Base-by-base conservation (phyloP, 371 early-diverging fungal genomes). In the Haplosporangium sp. region DNA sequence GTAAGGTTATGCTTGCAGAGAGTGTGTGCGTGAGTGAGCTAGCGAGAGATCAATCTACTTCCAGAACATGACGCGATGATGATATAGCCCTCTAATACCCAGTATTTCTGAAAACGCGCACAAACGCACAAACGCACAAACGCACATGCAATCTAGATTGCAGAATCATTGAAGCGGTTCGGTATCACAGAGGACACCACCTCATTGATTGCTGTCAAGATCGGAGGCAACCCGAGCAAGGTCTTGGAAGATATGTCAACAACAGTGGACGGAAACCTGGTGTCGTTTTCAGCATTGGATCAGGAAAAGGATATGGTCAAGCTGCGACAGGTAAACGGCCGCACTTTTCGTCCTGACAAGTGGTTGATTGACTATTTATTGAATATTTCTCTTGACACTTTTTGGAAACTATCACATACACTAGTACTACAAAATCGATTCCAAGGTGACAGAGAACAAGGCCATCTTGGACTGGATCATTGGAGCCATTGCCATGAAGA, bases 111-210 rank as follows among this genome's bases (percentile, higher is more conserved):
- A 41, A 42, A 54, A 45, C 9, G 48, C 59, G 83, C 14, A 13
- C 11, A n/a, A 40, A 58, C 11, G 7, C 6, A 38, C 12, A 36
- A n/a, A n/a, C 59, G 83, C 14, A 13, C 11, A n/a, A 40, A 58
- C 11, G 7, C 6, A 38, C 12, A 36, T 18, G 9, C 6, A 29
- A 29, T 5, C 10, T 59, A 77, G 90, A 90, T 88, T 59, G 81
- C 81, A 37, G 87, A 90, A 69, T 79, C 89, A 0, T 73, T 87
- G 41, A 67, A 69, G 40, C 80, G 86, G 50, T 90, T 87, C 69
- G 89, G 89, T 16, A 84, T 90, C 57, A 54, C 75, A 18, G 85
- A 85, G 16, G 68, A 72, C 8, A 82, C 87, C 13, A 81, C 77
- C 14, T 69, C 84, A 38, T 41, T 90, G 21, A 56, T 90, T 18